A percentile compares a stretch with the other conserved stretches of the same genome.
These are phyloP conservation scores for Echria macrotheca DNA, from an alignment of 495 filamentous ascomycete genomes.

Conservation along the genomic window DNA sequence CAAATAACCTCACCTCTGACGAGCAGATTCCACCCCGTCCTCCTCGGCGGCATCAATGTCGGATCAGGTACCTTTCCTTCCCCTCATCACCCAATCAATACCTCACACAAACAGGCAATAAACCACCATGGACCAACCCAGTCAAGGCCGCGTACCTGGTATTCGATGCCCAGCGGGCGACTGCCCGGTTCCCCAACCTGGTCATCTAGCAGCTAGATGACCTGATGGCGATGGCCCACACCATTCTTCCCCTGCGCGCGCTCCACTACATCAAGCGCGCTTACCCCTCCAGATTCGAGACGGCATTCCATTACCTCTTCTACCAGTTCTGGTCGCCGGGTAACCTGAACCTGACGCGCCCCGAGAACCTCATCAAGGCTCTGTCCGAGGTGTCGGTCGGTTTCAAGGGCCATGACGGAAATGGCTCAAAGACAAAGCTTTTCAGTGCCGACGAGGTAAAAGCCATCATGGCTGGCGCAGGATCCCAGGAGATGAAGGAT, in stretches of 20 bases:
- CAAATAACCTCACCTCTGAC: not conserved
- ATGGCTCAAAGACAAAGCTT: slow-evolving; percentile 9
- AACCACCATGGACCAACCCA: slow-evolving; percentile 65
- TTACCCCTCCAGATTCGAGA: slow-evolving; percentile 37
- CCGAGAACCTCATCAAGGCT: slow-evolving; percentile 20
- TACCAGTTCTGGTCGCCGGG: slow-evolving; percentile 38
- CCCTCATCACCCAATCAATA: too few species aligned
- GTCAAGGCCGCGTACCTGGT: slow-evolving; percentile 56
- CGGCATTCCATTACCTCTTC: slow-evolving; percentile 24
- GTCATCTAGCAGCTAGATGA: slow-evolving; percentile 34
- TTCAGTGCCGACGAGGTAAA: slow-evolving; percentile 35
- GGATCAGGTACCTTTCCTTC: too few species aligned
- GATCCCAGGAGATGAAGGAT: slow-evolving; percentile 51
- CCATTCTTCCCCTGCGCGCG: slow-evolving; percentile 50
- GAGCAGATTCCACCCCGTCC: slow-evolving; percentile 61
- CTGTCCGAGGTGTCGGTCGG: slow-evolving; percentile 19
- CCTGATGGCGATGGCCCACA: slow-evolving; percentile 32
- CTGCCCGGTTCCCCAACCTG: slow-evolving; percentile 45
- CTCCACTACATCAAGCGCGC: slow-evolving; percentile 57
- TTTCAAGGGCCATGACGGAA: slow-evolving; percentile 8
- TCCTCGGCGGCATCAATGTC: slow-evolving; percentile 68
- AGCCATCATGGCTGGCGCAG: slow-evolving; percentile 47
- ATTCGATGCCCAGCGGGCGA: slow-evolving; percentile 53
- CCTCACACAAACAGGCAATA: too few species aligned
- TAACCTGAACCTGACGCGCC: slow-evolving; percentile 24